These are phyloP conservation scores for Aspergillus funiculosus DNA, from an alignment of 495 filamentous ascomycete species.

Conservation along the genomic window DNA sequence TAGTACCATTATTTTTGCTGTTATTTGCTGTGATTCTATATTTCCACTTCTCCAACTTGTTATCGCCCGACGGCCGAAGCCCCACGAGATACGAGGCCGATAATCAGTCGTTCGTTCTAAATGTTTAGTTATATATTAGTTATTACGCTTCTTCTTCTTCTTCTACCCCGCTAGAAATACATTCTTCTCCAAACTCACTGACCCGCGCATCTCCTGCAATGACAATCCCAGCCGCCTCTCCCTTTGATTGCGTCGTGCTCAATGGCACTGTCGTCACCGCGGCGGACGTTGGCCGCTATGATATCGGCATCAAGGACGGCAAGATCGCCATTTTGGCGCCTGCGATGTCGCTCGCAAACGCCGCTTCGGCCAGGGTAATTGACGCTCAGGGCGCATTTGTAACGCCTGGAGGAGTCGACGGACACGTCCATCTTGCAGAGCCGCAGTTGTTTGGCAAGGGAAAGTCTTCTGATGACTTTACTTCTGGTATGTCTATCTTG, in stretches of 20 bases:
- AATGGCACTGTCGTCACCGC: slow-evolving; percentile 17
- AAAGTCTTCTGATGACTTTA: slow-evolving; percentile 8
- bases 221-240: background rate
- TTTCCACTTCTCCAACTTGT: too few species aligned
- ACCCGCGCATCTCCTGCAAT: too few species aligned
- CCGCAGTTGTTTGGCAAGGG: slow-evolving; percentile 15
- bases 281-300: slow-evolving; percentile 8
- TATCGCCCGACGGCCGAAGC: too few species aligned
- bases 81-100: too few species aligned
- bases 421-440: slow-evolving; percentile 38
- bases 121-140: too few species aligned
- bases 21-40: too few species aligned
- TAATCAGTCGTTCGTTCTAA: too few species aligned
- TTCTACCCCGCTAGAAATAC: too few species aligned
- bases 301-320: slow-evolving; percentile 50
- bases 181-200: too few species aligned
- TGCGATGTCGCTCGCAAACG: slow-evolving; percentile 25
- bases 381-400: slow-evolving; percentile 31
- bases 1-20: too few species aligned
- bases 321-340: slow-evolving; percentile 41
- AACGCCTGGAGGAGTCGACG: slow-evolving; percentile 37
- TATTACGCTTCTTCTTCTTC: too few species aligned
- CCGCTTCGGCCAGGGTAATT: slow-evolving; percentile 15
- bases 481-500: slow-evolving; percentile 1
- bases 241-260: slow-evolving; percentile 12